A percentile compares a stretch with the other conserved stretches of the same genome.
These are phyloP conservation scores for Botrytis cinerea DNA, from an alignment of 2,329 filamentous ascomycete species.

Conservation along the genomic window DNA sequence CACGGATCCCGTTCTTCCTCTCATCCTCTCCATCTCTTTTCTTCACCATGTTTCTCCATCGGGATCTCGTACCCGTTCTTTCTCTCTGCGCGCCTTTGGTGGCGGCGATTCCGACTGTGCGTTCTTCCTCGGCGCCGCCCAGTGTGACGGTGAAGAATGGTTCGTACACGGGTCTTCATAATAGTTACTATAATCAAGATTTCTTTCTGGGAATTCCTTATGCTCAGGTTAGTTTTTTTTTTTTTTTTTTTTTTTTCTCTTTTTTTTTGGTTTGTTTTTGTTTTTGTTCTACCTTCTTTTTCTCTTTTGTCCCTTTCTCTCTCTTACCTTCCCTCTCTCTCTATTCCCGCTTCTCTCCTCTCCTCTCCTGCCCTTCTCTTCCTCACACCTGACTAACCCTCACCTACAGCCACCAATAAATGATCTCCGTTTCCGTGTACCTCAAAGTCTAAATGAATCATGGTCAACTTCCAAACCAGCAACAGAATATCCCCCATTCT, in stretches of 20 bases:
- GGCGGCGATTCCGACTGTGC: background rate
- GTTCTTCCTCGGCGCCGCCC: background rate
- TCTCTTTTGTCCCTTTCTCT: background rate
- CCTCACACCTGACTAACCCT: conserved; percentile 1
- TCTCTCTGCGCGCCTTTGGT: background rate
- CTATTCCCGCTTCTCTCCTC: background rate
- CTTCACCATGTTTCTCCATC: background rate
- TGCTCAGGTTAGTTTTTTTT: conserved; percentile 26
- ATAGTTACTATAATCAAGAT: conserved; percentile 33
- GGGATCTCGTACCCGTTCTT: background rate
- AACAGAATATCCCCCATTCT: conserved; percentile 31
- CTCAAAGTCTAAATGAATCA: conserved; percentile 31
- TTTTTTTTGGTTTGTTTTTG: background rate
- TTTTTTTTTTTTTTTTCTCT: background rate
- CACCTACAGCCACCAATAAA: conserved; percentile 31
- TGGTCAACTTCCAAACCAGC: conserved; percentile 29
- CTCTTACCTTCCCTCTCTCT: background rate
- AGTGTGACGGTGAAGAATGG: conserved; percentile 35
- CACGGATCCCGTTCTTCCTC: background rate
- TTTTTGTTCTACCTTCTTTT: too few relatives aligned
- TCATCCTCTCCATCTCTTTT: background rate
- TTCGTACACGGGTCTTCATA: conserved; percentile 31
- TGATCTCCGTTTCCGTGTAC: conserved; percentile 32
- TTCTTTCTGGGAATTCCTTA: conserved; percentile 37
- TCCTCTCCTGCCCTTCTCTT: background rate